phyloP scores from a whole-genome alignment of 75 land plant species.

The Pinus albicaulis region DNA sequence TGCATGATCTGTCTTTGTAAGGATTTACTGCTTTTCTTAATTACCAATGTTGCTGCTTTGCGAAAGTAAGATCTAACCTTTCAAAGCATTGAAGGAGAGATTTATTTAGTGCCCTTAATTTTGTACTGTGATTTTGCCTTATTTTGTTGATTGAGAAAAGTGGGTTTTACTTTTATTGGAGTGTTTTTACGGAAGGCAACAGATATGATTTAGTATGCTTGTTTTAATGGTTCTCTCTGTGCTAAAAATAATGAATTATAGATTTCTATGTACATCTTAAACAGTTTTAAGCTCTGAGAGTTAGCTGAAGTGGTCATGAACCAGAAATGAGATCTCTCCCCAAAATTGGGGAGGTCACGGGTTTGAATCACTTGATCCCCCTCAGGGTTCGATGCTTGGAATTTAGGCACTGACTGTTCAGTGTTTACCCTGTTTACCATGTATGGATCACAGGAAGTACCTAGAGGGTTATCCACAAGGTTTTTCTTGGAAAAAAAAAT shows the following conservation, averaged over 20 bases:
- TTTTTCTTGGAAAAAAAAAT: no score
- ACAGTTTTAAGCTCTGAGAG: not conserved
- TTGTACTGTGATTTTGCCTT: not conserved
- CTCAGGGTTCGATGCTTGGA: no score
- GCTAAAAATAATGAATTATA: not conserved
- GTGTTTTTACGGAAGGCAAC: not conserved
- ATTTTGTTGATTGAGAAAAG: not conserved
- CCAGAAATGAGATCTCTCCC: no score
- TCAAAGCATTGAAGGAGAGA: not conserved
- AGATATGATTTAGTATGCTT: not conserved
- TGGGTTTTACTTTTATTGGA: not conserved
- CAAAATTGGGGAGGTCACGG: no score
- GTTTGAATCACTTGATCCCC: no score
- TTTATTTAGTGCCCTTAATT: not conserved
- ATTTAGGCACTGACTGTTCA: no score
- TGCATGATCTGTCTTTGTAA: not conserved
- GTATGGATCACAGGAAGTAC: no score
- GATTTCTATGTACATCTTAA: not conserved
- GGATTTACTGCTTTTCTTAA: not conserved
- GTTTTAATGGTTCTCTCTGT: not conserved
- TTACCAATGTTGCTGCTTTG: not conserved
- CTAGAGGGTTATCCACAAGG: no score
- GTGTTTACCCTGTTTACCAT: no score
- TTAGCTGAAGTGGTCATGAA: no score
- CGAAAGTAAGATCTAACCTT: slow-evolving; percentile 1